Base-by-base conservation (phyloP, 257 asterid genomes). In the Lycium barbarum region DNA sequence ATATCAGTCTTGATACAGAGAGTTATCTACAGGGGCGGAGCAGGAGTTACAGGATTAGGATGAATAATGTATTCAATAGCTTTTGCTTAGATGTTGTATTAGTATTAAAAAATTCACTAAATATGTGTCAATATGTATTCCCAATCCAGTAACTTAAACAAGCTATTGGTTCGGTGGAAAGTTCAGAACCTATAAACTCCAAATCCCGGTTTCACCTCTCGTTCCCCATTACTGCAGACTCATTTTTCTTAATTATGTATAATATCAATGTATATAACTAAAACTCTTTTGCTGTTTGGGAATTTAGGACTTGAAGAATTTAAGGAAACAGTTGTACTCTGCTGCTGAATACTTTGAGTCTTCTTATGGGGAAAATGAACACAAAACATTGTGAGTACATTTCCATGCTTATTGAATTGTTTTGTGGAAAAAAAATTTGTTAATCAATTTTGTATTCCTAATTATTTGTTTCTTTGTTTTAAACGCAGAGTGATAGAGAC, bases 311-410 rank as follows among this genome's bases (percentile, higher is more conserved):
- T 91, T 92, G 91, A 93, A 86, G 86, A 89, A 87, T 82, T 86
- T 94, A 78, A 90, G 90, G 84, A 68, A 84, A 71, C 96, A 94
- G 55, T 84, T 94, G 57, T 91, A 93, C 80, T 91, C 98, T 26
- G 97, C 98, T 35, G 98, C 98, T 57, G 96, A 94, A 67, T 88
- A 89, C 84, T 93, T 94, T 53, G 96, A 94, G 84, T 83, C 88
- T 15, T 88, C 95, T 20, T 94, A 93, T 87, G 86, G 80, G 26
- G 89, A 87, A 82, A 87, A 90, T 62, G 88, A 91, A 5, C 93
- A 91, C 82, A 90, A 91, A 87, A 90, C 90, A 66, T 81, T 91
- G 97, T 94, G 89, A 43, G 93, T 65, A 58, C 84, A 33, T 45
- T 80, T 13, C 40, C 10, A 62, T 20, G 47, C 0, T 35, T 40